These are phyloP conservation scores for Lipomyces anomalus DNA, from an alignment of 805 yeast genomes.

Conservation along the genomic window DNA sequence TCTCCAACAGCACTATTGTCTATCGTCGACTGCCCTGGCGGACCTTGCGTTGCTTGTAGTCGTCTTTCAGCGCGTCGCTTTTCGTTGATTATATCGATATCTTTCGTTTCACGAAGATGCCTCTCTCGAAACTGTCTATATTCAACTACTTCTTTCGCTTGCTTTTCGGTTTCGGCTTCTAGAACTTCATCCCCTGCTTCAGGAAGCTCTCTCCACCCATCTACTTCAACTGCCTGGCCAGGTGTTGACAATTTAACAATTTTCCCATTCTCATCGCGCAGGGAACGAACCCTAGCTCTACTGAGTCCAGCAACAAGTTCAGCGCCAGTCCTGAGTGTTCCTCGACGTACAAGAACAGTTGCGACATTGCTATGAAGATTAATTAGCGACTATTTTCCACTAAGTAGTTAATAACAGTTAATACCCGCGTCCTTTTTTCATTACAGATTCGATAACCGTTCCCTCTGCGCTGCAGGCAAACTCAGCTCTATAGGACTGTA, in stretches of 20 bases:
- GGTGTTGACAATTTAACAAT: slow-evolving; percentile 66
- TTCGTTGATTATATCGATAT: slow-evolving; percentile 66
- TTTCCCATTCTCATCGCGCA: slow-evolving; percentile 70
- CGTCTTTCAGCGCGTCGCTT: slow-evolving; percentile 46
- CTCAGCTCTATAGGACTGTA: slow-evolving; percentile 69
- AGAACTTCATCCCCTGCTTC: slow-evolving; percentile 82
- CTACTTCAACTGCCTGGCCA: slow-evolving; percentile 80
- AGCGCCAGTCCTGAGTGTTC: slow-evolving; percentile 63
- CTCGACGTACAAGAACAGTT: slow-evolving; percentile 75
- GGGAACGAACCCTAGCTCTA: slow-evolving; percentile 74
- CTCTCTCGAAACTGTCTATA: slow-evolving; percentile 55
- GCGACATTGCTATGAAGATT: slow-evolving; percentile 47
- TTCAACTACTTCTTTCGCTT: slow-evolving; percentile 67
- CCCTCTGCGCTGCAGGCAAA: slow-evolving; percentile 60
- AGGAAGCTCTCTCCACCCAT: slow-evolving; percentile 94
- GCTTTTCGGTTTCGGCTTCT: slow-evolving; percentile 61
- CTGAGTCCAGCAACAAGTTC: slow-evolving; percentile 82
- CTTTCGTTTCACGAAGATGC: slow-evolving; percentile 52
- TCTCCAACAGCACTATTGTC: slow-evolving; percentile 27
- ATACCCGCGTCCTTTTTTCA: slow-evolving; percentile 69
- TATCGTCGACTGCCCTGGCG: slow-evolving; percentile 27
- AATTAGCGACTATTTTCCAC: not conserved
- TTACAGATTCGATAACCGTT: slow-evolving; percentile 80
- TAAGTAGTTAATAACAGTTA: not conserved
- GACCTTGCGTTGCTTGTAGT: slow-evolving; percentile 42